Evolutionary conservation across 1,284 basidiomycete genomes (phyloP).

Genomic region (Trichosporon ovoides): DNA sequence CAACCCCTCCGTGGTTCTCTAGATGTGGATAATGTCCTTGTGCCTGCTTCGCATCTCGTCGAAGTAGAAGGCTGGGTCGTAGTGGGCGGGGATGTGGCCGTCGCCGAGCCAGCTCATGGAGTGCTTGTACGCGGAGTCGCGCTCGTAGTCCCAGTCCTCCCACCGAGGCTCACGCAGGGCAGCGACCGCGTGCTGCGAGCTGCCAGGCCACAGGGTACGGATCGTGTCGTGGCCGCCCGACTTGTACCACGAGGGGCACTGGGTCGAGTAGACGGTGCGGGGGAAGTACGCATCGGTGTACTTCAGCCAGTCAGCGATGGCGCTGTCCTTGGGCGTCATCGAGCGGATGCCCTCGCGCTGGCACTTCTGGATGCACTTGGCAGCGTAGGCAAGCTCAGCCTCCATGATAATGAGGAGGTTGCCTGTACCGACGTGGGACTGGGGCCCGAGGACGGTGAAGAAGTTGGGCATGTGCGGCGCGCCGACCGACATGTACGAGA

Average conservation of each 20-base stretch:
- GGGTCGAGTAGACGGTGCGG: conserved; percentile 29
- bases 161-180: conserved; percentile 32
- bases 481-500: conserved; percentile 31
- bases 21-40: conserved; percentile 7
- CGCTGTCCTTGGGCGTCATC: conserved; percentile 26
- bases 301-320: conserved; percentile 32
- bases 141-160: conserved; percentile 36
- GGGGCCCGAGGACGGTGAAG: conserved; percentile 12
- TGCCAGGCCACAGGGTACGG: conserved; percentile 27
- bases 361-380: conserved; percentile 17
- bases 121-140: conserved; percentile 7
- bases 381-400: conserved; percentile 22
- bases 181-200: conserved; percentile 20
- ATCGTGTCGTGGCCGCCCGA: conserved; percentile 14
- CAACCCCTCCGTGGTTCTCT: background rate
- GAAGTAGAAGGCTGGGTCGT: conserved; percentile 17
- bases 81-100: conserved; percentile 13
- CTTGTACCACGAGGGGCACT: conserved; percentile 34
- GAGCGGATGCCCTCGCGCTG: conserved; percentile 14
- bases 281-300: conserved; percentile 31
- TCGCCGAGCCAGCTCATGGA: conserved; percentile 19
- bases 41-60: conserved; percentile 5
- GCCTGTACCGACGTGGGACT: conserved; percentile 13
- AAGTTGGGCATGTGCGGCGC: conserved; percentile 37
- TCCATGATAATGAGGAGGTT: conserved; percentile 23